Base-by-base conservation (phyloP, 2,329 filamentous ascomycete genomes). In the Neofusicoccum ribis region DNA sequence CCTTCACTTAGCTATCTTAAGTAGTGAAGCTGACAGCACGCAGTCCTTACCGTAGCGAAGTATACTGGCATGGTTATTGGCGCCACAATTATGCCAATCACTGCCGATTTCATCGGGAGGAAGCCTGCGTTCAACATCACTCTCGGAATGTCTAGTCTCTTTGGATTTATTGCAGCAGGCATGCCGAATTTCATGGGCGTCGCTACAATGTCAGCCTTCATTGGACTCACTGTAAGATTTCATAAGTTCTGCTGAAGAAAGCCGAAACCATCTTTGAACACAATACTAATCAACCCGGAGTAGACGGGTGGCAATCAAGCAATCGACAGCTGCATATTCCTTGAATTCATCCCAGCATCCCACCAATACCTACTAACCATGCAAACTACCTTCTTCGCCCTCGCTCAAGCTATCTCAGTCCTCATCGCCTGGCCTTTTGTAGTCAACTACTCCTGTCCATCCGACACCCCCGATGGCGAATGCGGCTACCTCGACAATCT, bases 401-500 rank as follows among this genome's bases (percentile, higher is more conserved):
- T 56, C 5, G 51, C 34, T 9, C 34, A 56, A 27, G 34, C 37
- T 6, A 23, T 39, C 34, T 39, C 51, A 4, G 51, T 43, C 36
- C 34, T 43, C 36, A 39, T 56, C 14, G 51, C 51, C n/a, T 56
- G 51, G 51, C 51, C 51, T 11, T 56, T 56, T 17, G 37, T 56
- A 4, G 51, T 43, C 17, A 39, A 41, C 27, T 74, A 20, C 49
- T 62, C 8, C 17, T 62, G 49, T 54, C 27, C 64, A 11, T 56
- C 58, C 5, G 60, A 66, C 36, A 62, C 67, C 34, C 65, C 65
- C 2, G 5, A 41, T 4, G 59, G 63, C n/a, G 60, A 61, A 36
- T 70, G 67, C 51, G 41, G 39, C 31, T 31, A 60, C 23, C 27
- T 51, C 2, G 49, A 70, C 31, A 81, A 82, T 63, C 76, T 79